These are phyloP conservation scores for Parasitella parasitica DNA, from an alignment of 371 early-diverging fungal genomes.

Conservation along the genomic window DNA sequence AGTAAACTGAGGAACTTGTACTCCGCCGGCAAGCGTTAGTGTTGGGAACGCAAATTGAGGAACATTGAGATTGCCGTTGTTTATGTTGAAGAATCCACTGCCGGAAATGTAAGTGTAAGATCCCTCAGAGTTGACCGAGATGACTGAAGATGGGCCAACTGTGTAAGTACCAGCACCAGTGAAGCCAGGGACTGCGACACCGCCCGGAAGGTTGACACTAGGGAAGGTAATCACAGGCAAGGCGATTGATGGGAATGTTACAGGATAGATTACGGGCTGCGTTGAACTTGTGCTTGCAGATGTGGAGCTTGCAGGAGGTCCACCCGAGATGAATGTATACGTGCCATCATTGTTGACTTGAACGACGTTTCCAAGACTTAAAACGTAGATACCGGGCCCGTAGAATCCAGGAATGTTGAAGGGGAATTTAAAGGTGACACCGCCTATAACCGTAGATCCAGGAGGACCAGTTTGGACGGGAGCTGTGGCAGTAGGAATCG, in stretches of 20 bases:
- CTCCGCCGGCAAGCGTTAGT: background rate
- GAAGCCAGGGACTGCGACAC: background rate
- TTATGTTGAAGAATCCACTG: background rate
- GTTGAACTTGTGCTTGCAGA: background rate
- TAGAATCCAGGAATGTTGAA: background rate
- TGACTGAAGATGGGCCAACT: background rate
- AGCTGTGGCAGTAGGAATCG: background rate
- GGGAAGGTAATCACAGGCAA: background rate
- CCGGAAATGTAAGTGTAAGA: background rate
- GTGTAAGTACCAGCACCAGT: slow-evolving; percentile 8
- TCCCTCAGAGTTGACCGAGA: background rate
- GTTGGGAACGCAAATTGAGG: background rate
- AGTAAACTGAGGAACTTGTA: background rate
- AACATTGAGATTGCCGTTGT: background rate
- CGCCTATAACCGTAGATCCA: background rate
- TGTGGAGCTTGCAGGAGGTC: background rate
- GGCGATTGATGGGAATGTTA: background rate
- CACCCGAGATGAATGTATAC: background rate
- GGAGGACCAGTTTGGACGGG: background rate
- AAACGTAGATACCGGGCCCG: slow-evolving; percentile 1
- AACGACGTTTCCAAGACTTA: slow-evolving; percentile 6
- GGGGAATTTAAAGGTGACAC: background rate
- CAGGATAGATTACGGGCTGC: background rate
- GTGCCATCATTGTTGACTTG: background rate
- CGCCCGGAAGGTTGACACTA: background rate